Evolutionary conservation across 768 basidiomycete genomes (phyloP).

Genomic region (Kwoniella pini): DNA sequence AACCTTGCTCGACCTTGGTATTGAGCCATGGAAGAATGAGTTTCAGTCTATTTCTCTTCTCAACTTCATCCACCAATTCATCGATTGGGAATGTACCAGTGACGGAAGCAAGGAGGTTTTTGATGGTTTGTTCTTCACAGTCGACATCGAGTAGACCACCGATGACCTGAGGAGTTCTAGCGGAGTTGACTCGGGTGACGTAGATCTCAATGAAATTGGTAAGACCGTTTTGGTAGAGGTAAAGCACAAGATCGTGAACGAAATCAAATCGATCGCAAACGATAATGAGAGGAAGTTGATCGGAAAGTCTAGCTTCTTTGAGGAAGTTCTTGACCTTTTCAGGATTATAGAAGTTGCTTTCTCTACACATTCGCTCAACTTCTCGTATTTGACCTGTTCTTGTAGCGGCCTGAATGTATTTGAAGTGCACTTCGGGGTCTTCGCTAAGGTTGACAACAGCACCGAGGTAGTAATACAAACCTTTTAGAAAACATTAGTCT

Average conservation of each 20-base stretch:
- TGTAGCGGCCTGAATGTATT: conserved; percentile 98
- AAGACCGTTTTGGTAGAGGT: conserved; percentile 95
- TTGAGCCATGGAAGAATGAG: conserved; percentile 97
- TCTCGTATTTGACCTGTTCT: conserved; percentile 98
- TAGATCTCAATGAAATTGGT: conserved; percentile 99
- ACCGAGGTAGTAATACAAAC: conserved; percentile 97
- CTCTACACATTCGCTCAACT: conserved; percentile 96
- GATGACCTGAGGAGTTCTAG: conserved; percentile 93
- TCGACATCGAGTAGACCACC: conserved; percentile 97
- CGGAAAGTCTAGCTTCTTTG: conserved; percentile 93
- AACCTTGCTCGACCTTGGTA: conserved; percentile 86
- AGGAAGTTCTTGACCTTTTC: conserved; percentile 99
- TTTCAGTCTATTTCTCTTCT: conserved; percentile 92
- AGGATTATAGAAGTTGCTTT: conserved; percentile 95
- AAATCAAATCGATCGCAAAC: conserved; percentile 99
- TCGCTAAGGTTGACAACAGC: conserved; percentile 95
- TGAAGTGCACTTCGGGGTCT: conserved; percentile 98
- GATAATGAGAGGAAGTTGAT: conserved; percentile 97
- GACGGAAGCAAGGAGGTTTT: conserved; percentile 87
- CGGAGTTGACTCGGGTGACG: conserved; percentile 96
- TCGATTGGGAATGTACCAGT: conserved; percentile 97
- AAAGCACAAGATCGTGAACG: conserved; percentile 96
- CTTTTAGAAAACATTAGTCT: conserved; percentile 54
- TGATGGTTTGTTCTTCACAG: conserved; percentile 94
- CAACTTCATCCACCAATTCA: conserved; percentile 95